phyloP scores from a whole-genome alignment of 805 yeast species.

The Cyberlindnera japonica region DNA sequence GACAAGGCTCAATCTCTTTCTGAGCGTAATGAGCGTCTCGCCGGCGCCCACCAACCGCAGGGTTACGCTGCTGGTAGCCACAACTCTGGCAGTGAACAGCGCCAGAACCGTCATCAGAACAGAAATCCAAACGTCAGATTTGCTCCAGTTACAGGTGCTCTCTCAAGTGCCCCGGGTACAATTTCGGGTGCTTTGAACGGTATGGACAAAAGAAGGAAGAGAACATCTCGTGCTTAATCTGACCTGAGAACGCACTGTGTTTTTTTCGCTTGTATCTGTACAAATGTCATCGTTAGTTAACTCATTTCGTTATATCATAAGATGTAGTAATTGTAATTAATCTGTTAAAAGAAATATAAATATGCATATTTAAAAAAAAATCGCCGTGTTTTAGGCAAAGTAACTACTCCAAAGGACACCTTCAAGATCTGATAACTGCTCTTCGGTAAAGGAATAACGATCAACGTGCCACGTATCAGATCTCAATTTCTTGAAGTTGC shows the following conservation, averaged over 20 bases:
- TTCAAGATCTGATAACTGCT: conserved; percentile 84
- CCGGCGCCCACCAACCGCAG: conserved; percentile 53
- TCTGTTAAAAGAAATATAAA: too few species aligned
- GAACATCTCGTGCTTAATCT: conserved; percentile 21
- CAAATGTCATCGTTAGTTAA: background rate
- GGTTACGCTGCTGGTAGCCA: conserved; percentile 22
- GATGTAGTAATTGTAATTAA: background rate
- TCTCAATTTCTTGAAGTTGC: conserved; percentile 84
- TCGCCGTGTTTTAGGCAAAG: too few species aligned
- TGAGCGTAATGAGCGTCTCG: conserved; percentile 82
- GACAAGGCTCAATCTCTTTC: conserved; percentile 75
- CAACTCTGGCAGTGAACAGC: conserved; percentile 19
- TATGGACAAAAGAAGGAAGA: conserved; percentile 32
- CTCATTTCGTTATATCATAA: too few species aligned
- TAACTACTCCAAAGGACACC: conserved; percentile 94
- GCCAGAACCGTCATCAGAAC: conserved; percentile 28
- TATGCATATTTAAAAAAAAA: too few species aligned
- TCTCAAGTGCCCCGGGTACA: conserved; percentile 32
- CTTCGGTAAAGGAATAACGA: conserved; percentile 63
- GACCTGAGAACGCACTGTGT: too few species aligned
- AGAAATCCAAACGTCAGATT: conserved; percentile 29
- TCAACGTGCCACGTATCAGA: conserved; percentile 97
- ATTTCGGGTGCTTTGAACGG: conserved; percentile 36
- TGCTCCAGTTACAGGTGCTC: conserved; percentile 33
- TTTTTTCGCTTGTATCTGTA: background rate